phyloP scores from a whole-genome alignment of 2,329 filamentous ascomycete genomes.

The Xylaria sp. region DNA sequence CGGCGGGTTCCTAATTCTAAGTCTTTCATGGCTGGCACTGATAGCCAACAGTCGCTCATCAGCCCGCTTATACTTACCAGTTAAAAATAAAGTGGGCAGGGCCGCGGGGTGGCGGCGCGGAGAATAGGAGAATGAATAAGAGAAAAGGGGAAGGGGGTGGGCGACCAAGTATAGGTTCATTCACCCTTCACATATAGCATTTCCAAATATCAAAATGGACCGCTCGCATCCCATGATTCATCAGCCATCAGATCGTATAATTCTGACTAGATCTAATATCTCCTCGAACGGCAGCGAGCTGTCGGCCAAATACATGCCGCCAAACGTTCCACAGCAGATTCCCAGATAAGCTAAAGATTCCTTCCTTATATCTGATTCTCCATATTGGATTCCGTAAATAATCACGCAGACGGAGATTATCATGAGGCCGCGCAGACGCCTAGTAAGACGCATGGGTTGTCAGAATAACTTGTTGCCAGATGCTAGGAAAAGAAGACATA shows the following conservation, averaged over 20 bases:
- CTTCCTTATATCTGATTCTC: constrained; percentile 12
- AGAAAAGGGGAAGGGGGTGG: background rate
- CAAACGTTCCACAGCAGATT: constrained; percentile 23
- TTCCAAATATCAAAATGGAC: background rate
- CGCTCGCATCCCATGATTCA: constrained; percentile 1
- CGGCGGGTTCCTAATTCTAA: background rate
- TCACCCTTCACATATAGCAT: background rate
- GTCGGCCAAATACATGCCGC: constrained; percentile 18
- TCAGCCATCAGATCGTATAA: constrained; percentile 22
- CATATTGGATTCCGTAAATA: constrained; percentile 15
- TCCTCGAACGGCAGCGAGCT: constrained; percentile 24
- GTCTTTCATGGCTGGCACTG: background rate
- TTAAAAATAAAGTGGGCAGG: background rate
- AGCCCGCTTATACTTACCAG: background rate
- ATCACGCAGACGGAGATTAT: constrained; percentile 12
- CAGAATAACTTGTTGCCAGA: constrained; percentile 6
- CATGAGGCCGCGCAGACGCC: constrained; percentile 6
- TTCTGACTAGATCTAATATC: constrained; percentile 29
- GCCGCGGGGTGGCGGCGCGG: no score
- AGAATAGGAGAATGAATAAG: background rate
- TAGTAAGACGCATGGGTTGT: background rate
- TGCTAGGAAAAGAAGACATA: background rate
- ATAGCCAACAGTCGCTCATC: background rate
- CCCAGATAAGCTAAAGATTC: constrained; percentile 24
- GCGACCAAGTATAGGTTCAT: background rate